phyloP scores from a whole-genome alignment of 192 early-diverging fungal species.

The Oehlia diaphana region DNA sequence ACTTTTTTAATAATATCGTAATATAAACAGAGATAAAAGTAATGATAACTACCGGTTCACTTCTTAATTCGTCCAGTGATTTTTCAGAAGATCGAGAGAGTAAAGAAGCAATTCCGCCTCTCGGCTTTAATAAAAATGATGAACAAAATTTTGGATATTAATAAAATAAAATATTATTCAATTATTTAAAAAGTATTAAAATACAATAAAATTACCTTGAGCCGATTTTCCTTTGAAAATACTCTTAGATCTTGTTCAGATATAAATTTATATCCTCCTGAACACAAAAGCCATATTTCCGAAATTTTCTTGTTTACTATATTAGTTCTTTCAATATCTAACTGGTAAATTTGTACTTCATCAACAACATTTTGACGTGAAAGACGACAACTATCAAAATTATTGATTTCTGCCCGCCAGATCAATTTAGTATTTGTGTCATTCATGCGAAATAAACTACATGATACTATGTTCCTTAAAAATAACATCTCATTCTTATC shows the following conservation, averaged over 20 bases:
- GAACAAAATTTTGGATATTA: too few relatives aligned
- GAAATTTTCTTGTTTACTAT: not conserved
- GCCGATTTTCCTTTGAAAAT: too few relatives aligned
- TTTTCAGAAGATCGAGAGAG: not conserved
- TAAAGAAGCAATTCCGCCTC: conserved; percentile 5
- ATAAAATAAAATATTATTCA: too few relatives aligned
- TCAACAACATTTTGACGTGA: not conserved
- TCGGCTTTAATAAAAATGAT: not conserved
- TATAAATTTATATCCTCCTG: too few relatives aligned
- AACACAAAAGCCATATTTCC: too few relatives aligned
- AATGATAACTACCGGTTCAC: not conserved
- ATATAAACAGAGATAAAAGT: too few relatives aligned
- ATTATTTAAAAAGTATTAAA: too few relatives aligned
- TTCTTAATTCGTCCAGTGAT: not conserved
- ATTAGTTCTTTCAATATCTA: not conserved
- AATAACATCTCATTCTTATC: not conserved
- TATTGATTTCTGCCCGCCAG: not conserved
- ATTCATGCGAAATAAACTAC: not conserved
- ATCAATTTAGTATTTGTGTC: not conserved
- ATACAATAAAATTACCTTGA: too few relatives aligned
- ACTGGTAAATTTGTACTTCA: not conserved
- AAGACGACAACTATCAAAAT: not conserved
- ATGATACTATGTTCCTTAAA: conserved; percentile 3
- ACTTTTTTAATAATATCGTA: too few relatives aligned
- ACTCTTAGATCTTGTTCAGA: too few relatives aligned